Base-by-base conservation (phyloP, 2,329 filamentous ascomycete genomes). In the Fusarium buxicola region DNA sequence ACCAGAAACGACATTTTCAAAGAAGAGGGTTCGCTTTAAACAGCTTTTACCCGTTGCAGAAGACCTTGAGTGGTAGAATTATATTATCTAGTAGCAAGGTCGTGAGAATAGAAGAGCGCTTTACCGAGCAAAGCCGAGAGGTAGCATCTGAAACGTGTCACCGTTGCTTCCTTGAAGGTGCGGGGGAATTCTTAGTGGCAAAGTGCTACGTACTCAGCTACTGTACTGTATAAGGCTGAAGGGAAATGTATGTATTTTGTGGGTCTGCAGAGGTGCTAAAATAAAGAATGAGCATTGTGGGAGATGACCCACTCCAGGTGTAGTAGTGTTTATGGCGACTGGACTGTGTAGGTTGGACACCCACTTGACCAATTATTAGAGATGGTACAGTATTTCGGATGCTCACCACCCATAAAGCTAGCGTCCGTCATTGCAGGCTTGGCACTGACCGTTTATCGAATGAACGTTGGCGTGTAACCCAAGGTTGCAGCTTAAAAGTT, bases 401-500 rank as follows among this genome's bases (percentile, higher is more conserved):
- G 12, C 47, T 32, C 16, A 27, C 40, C 28, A 36, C 39, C 32
- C 34, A 55, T 36, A 30, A 24, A 38, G 35, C 36, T 53, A 64
- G 60, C 40, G 45, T 34, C 61, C 56, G 56, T 31, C 46, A 32
- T 13, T 49, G 47, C 50, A 58, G 39, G 27, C 54, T 55, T 63
- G 52, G 53, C 58, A 48, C 15, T 8, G 25, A 12, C 30, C 28
- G 38, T 28, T 35, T 13, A 13, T 45, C 38, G 24, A 48, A 39
- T 39, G 21, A 51, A 13, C 15, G 30, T 32, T 18, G 38, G 25
- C 35, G 35, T 65, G 61, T 38, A 49, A 47, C 61, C 39, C 52
- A 25, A 58, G 36, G 52, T 58, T 64, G 50, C 43, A 45, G 46
- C 51, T 65, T 64, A 54, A 49, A 62, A 53, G 36, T 35, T 53